These are phyloP conservation scores for Eucalyptus microcorys DNA, from an alignment of 345 rosid species.

Conservation along the genomic window DNA sequence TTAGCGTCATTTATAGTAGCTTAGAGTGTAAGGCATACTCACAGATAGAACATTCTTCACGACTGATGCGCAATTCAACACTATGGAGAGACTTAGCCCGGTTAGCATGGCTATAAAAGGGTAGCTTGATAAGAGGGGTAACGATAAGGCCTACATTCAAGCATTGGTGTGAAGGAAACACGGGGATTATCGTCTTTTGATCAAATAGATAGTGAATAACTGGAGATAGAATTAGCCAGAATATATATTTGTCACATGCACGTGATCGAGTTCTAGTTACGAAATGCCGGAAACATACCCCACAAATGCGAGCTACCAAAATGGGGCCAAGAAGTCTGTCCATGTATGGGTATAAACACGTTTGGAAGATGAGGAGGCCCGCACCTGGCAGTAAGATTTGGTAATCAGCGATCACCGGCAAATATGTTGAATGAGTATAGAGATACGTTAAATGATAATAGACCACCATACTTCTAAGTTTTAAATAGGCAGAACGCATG, in stretches of 20 bases:
- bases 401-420: background rate
- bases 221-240: background rate
- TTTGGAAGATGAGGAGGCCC: slow-evolving; percentile 73
- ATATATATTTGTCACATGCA: background rate
- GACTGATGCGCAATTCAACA: slow-evolving; percentile 55
- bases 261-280: background rate
- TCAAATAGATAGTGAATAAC: background rate
- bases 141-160: slow-evolving; percentile 28
- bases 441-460: background rate
- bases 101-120: slow-evolving; percentile 55
- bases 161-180: background rate
- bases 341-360: slow-evolving; percentile 37
- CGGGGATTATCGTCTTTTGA: background rate
- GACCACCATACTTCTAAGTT: background rate
- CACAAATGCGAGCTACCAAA: slow-evolving; percentile 35
- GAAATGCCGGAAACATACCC: slow-evolving; percentile 25
- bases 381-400: slow-evolving; percentile 27
- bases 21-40: background rate
- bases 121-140: slow-evolving; percentile 51
- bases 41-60: slow-evolving; percentile 54
- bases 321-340: slow-evolving; percentile 70
- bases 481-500: background rate
- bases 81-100: slow-evolving; percentile 42
- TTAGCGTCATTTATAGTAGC: background rate
- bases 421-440: background rate